Evolutionary conservation across 1,139 yeast genomes (phyloP).

Genomic region (Pichia sp.): DNA sequence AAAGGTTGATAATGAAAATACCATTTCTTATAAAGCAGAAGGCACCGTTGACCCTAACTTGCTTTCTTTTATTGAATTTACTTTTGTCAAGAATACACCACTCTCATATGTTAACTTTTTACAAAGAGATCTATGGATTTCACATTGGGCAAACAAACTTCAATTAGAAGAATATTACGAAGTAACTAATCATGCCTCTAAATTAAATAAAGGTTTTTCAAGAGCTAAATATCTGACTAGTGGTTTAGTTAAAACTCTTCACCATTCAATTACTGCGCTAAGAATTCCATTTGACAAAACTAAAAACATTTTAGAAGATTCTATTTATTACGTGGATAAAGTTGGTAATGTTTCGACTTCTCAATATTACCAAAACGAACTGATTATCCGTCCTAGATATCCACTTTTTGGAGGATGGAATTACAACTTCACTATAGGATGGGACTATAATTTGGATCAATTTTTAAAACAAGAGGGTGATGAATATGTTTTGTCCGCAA

Average conservation of each 20-base stretch:
- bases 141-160: constrained; percentile 61
- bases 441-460: constrained; percentile 58
- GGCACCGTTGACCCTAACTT: constrained; percentile 38
- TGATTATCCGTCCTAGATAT: constrained; percentile 75
- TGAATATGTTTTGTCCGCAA: constrained; percentile 57
- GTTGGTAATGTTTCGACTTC: constrained; percentile 95
- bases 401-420: constrained; percentile 97
- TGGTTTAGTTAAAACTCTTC: constrained; percentile 37
- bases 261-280: constrained; percentile 47
- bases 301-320: constrained; percentile 35
- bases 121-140: constrained; percentile 76
- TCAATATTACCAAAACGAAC: constrained; percentile 39
- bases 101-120: constrained; percentile 53
- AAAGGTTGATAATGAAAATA: constrained; percentile 1
- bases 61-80: constrained; percentile 43
- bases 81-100: constrained; percentile 65
- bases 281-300: constrained; percentile 41
- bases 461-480: constrained; percentile 35
- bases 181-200: constrained; percentile 69
- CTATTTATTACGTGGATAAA: constrained; percentile 68
- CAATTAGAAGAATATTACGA: constrained; percentile 83
- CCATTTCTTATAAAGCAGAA: background rate
- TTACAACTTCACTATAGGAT: constrained; percentile 91
- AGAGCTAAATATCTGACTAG: constrained; percentile 69
- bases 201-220: constrained; percentile 60